Evolutionary conservation across 495 filamentous ascomycete genomes (phyloP).

Genomic region (Opeltia flavorubescens): DNA sequence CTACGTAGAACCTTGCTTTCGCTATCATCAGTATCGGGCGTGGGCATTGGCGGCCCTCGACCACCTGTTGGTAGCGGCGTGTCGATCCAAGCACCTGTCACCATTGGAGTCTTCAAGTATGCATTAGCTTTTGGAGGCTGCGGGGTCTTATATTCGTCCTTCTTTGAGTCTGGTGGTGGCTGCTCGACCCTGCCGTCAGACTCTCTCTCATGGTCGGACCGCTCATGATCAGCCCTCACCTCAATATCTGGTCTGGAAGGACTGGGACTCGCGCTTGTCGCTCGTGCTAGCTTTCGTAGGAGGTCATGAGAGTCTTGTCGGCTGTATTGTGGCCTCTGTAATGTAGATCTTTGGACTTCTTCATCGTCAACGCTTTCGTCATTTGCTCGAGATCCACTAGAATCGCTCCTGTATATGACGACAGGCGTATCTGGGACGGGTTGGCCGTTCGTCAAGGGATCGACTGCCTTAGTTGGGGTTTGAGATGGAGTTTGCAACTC

Average conservation of each 20-base stretch:
- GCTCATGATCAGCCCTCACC: background rate
- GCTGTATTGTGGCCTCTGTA: constrained; percentile 21
- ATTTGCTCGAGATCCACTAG: constrained; percentile 5
- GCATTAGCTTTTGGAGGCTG: constrained; percentile 1
- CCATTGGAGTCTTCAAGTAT: constrained; percentile 30
- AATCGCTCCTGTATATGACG: constrained; percentile 29
- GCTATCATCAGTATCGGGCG: constrained; percentile 7
- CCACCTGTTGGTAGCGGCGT: constrained; percentile 33
- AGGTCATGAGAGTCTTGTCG: constrained; percentile 52
- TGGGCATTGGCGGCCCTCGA: constrained; percentile 9
- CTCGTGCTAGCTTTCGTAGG: constrained; percentile 47
- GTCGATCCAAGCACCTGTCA: constrained; percentile 39
- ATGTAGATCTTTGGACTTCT: constrained; percentile 16
- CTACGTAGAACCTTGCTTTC: constrained; percentile 5
- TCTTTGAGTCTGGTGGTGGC: constrained; percentile 7
- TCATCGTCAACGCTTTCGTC: background rate
- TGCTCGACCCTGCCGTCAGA: background rate
- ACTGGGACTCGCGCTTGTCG: constrained; percentile 31
- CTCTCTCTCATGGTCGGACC: background rate
- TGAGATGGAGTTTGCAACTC: background rate
- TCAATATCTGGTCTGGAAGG: constrained; percentile 7
- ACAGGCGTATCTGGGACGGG: constrained; percentile 39
- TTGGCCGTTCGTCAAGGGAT: constrained; percentile 18
- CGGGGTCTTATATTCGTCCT: constrained; percentile 18
- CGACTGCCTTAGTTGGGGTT: background rate